Percentiles rank a stretch among this genome's conserved stretches.
phyloP scores from a whole-genome alignment of 2,329 filamentous ascomycete species.

The Macrophomina pseudophaseolina region DNA sequence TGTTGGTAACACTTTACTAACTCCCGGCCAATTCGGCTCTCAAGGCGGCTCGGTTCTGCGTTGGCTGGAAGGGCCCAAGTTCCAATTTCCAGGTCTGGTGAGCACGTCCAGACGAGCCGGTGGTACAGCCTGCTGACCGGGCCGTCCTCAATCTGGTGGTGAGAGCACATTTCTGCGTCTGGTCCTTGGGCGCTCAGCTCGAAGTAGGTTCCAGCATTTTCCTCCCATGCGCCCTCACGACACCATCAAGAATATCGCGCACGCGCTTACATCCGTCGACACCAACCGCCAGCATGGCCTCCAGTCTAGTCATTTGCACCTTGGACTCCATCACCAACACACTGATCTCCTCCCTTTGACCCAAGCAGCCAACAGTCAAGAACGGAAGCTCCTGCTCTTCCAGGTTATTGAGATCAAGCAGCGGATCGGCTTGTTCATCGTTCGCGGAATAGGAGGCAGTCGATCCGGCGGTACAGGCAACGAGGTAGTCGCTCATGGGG shows the following conservation, averaged over 20 bases:
- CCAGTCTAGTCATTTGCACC: slow-evolving; percentile 79
- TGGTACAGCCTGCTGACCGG: too few species aligned
- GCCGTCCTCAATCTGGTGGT: not conserved
- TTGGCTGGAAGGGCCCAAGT: too few species aligned
- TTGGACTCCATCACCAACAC: slow-evolving; percentile 86
- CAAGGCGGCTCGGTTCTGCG: too few species aligned
- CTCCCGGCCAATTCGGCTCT: too few species aligned
- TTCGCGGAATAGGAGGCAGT: slow-evolving; percentile 65
- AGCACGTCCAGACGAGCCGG: too few species aligned
- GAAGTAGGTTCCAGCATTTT: slow-evolving; percentile 58
- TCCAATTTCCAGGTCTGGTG: too few species aligned
- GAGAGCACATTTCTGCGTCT: not conserved
- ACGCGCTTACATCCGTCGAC: slow-evolving; percentile 92
- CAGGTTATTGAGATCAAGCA: slow-evolving; percentile 77
- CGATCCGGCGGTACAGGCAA: slow-evolving; percentile 84
- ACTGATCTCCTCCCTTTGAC: slow-evolving; percentile 74
- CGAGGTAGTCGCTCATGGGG: slow-evolving; percentile 91
- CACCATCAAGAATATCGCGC: slow-evolving; percentile 76
- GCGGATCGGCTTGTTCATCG: slow-evolving; percentile 75
- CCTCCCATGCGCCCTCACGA: slow-evolving; percentile 74
- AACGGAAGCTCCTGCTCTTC: slow-evolving; percentile 90
- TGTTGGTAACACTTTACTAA: too few species aligned
- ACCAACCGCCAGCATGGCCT: slow-evolving; percentile 91
- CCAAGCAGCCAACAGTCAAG: slow-evolving; percentile 82
- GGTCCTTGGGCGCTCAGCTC: slow-evolving; percentile 5